Percentiles rank a stretch among this genome's conserved stretches.
phyloP scores from a whole-genome alignment of 1,284 basidiomycete species.

The Phylloboletellus chloephorus region DNA sequence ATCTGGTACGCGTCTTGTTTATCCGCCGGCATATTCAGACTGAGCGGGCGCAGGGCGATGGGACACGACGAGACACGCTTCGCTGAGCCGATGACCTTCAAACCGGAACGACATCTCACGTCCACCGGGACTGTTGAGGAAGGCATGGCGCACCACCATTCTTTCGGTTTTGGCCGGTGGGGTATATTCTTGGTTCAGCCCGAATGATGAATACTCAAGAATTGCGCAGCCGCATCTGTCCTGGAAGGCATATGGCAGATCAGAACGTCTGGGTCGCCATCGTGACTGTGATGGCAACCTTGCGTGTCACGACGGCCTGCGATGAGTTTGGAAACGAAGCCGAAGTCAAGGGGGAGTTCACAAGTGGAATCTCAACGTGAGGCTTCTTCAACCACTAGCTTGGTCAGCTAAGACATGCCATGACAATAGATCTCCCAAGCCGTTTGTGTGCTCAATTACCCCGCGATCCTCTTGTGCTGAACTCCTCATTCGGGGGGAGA shows the following conservation, averaged over 20 bases:
- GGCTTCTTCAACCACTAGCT: background rate
- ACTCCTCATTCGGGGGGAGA: slow-evolving; percentile 15
- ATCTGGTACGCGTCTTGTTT: slow-evolving; percentile 21
- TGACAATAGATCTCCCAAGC: slow-evolving; percentile 18
- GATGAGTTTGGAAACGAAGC: slow-evolving; percentile 23
- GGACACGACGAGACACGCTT: slow-evolving; percentile 21
- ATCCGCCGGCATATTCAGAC: background rate
- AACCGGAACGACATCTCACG: slow-evolving; percentile 28
- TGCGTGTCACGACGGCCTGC: slow-evolving; percentile 17
- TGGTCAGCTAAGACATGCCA: slow-evolving; percentile 6
- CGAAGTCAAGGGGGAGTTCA: slow-evolving; percentile 23
- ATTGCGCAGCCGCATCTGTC: slow-evolving; percentile 19
- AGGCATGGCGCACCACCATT: background rate
- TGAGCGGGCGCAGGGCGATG: slow-evolving; percentile 23
- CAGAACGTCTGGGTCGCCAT: slow-evolving; percentile 24
- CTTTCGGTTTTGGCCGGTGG: slow-evolving; percentile 30
- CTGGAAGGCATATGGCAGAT: slow-evolving; percentile 25
- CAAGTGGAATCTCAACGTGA: slow-evolving; percentile 20
- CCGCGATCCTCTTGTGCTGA: slow-evolving; percentile 15
- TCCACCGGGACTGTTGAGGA: slow-evolving; percentile 12
- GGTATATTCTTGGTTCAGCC: background rate
- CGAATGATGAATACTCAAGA: background rate
- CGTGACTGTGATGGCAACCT: slow-evolving; percentile 22
- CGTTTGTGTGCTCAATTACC: slow-evolving; percentile 23
- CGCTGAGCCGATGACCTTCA: slow-evolving; percentile 22